Evolutionary conservation across 176 grass and related monocot genomes (phyloP), one percentile per base, ranked within the genome.

Genomic region (Canna indica): DNA sequence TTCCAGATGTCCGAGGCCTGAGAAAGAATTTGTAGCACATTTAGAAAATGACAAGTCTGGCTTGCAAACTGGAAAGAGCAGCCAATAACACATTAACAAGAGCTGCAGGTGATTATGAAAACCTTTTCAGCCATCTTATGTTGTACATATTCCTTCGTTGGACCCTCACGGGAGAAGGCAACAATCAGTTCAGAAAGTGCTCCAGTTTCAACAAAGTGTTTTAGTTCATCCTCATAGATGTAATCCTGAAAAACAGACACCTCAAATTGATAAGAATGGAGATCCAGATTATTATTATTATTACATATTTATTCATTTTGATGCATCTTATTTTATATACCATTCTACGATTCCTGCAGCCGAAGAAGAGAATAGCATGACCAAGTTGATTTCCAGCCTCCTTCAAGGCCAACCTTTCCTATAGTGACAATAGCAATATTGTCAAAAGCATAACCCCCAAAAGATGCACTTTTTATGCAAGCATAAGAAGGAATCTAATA

Each of bases 91-190:
- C 34, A 15, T 39, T 22, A 60, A 61, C 4, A 61, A 3, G 58
- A 31, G 58, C 13, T 16, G 27, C 59, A 32, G 12, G 11, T n/a
- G 20, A 68, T 18, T 25, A 26, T 44, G 24, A 70, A 76, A 82
- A 96, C 92, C 78, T 96, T 96, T 59, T 96, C 78, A 28, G 76
- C 36, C 88, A 96, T 91, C 82, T 96, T 96, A 71, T 96, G 88
- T 64, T 96, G 92, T 64, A 96, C 92, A 69, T 96, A 96, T 81
- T 96, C 88, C 80, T 96, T 96, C 11, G 79, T 83, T 45, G 88
- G 81, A 24, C 88, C 92, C 75, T 96, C 74, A 46, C 92, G 92
- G 5, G 92, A 96, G 78, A 96, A 91, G 13, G 92, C 88, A 20
- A 91, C 74, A 75, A 81, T 85, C 29, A 96, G 79, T 56, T 96